Conservation (phyloP, 257 asterid species). For the Petrea volubilis region DNA sequence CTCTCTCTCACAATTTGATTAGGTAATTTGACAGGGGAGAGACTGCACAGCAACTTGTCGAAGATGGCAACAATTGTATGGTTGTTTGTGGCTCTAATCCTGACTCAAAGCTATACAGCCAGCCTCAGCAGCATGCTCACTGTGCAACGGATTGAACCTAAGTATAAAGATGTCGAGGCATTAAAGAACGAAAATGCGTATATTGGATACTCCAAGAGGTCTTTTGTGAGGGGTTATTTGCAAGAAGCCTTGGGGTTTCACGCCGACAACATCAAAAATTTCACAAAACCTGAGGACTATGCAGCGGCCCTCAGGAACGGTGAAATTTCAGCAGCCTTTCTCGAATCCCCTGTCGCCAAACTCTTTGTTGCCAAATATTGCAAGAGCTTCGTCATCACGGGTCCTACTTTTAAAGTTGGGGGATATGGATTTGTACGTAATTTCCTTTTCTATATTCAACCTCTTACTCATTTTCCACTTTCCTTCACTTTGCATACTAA, state of each 20-base stretch:
- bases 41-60: slow-evolving; percentile 37
- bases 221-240: slow-evolving; percentile 30
- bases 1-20: not conserved
- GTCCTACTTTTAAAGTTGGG: slow-evolving; percentile 42
- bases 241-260: slow-evolving; percentile 17
- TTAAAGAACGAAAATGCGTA: slow-evolving; percentile 27
- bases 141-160: slow-evolving; percentile 28
- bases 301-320: slow-evolving; percentile 32
- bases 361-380: slow-evolving; percentile 41
- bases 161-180: slow-evolving; percentile 27
- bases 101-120: slow-evolving; percentile 51
- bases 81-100: slow-evolving; percentile 40
- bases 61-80: slow-evolving; percentile 40
- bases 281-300: slow-evolving; percentile 1
- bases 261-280: slow-evolving; percentile 1
- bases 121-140: slow-evolving; percentile 48
- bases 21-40: slow-evolving; percentile 26
- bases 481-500: no score
- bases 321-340: slow-evolving; percentile 36
- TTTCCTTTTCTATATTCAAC: not conserved
- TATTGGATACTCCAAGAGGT: slow-evolving; percentile 28
- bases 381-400: slow-evolving; percentile 38
- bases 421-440: slow-evolving; percentile 55
- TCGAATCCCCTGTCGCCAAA: slow-evolving; percentile 40
- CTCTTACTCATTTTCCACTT: not conserved